Conservation (phyloP, 1,139 yeast species). For the Kurtzmaniella quercitrusa region DNA sequence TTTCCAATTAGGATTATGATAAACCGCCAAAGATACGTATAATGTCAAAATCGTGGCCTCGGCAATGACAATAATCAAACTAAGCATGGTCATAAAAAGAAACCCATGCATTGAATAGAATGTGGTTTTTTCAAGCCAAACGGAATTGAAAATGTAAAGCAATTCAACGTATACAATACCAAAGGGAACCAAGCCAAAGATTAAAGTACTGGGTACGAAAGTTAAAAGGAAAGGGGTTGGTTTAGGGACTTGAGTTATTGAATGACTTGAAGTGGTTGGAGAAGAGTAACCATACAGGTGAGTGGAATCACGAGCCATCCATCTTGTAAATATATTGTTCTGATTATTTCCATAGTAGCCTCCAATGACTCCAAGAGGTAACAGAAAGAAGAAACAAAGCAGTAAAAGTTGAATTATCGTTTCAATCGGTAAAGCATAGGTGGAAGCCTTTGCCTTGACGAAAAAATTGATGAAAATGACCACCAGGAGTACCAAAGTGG, state of each 20-base stretch:
- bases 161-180: constrained; percentile 79
- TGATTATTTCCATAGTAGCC: constrained; percentile 53
- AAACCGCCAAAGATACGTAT: constrained; percentile 54
- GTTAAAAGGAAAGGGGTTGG: constrained; percentile 15
- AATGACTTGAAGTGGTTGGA: not conserved
- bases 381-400: constrained; percentile 58
- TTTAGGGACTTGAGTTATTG: not conserved
- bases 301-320: constrained; percentile 19
- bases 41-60: constrained; percentile 75
- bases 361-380: constrained; percentile 74
- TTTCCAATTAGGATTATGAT: constrained; percentile 72
- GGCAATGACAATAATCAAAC: constrained; percentile 58
- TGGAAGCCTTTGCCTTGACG: constrained; percentile 74
- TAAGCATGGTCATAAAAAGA: constrained; percentile 55
- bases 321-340: constrained; percentile 9
- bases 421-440: constrained; percentile 74
- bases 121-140: constrained; percentile 78
- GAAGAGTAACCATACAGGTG: constrained; percentile 14
- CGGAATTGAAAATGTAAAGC: constrained; percentile 66
- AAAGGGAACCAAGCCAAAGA: constrained; percentile 73
- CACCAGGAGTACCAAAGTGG: constrained; percentile 51
- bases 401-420: constrained; percentile 57
- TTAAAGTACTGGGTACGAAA: constrained; percentile 21
- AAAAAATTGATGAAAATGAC: constrained; percentile 59
- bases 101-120: constrained; percentile 81